These are phyloP conservation scores for Tothia fuscella DNA, from an alignment of 2,329 filamentous ascomycete genomes.

Conservation along the genomic window DNA sequence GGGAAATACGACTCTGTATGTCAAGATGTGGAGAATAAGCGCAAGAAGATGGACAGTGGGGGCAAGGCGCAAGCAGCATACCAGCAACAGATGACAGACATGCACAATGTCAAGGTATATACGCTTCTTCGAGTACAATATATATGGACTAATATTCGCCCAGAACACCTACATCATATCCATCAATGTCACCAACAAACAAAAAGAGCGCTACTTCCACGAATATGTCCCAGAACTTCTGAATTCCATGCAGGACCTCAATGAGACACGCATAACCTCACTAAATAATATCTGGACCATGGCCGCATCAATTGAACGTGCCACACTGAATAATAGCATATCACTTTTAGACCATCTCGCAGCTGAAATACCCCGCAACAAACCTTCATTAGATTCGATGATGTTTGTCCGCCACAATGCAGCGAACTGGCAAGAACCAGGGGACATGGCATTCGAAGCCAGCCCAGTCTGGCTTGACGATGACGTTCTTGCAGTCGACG, in stretches of 20 bases:
- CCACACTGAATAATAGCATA: conserved; percentile 62
- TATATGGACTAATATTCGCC: conserved; percentile 16
- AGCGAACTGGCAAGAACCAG: conserved; percentile 63
- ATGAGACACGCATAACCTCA: conserved; percentile 74
- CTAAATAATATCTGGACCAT: conserved; percentile 78
- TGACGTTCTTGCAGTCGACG: conserved; percentile 72
- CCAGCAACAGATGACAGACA: conserved; percentile 83
- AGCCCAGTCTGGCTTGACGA: conserved; percentile 97
- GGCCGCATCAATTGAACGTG: conserved; percentile 67
- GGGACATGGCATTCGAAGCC: conserved; percentile 78
- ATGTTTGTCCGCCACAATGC: conserved; percentile 96
- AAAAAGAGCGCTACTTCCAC: conserved; percentile 95
- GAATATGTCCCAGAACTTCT: conserved; percentile 91
- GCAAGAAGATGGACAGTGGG: conserved; percentile 90
- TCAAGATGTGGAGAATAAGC: conserved; percentile 84
- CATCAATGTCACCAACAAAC: conserved; percentile 94
- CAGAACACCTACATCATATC: conserved; percentile 89
- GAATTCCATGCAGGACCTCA: conserved; percentile 72
- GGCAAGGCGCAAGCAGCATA: conserved; percentile 82
- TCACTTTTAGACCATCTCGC: conserved; percentile 60
- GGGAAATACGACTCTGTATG: conserved; percentile 85
- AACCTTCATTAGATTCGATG: conserved; percentile 82
- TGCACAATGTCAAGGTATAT: conserved; percentile 76
- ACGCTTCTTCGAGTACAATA: neutral
- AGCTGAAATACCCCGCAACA: conserved; percentile 75